A percentile compares a stretch with the other conserved stretches of the same genome.
phyloP scores from a whole-genome alignment of 331 rosid genomes.

The Erythrophleum ivorense region DNA sequence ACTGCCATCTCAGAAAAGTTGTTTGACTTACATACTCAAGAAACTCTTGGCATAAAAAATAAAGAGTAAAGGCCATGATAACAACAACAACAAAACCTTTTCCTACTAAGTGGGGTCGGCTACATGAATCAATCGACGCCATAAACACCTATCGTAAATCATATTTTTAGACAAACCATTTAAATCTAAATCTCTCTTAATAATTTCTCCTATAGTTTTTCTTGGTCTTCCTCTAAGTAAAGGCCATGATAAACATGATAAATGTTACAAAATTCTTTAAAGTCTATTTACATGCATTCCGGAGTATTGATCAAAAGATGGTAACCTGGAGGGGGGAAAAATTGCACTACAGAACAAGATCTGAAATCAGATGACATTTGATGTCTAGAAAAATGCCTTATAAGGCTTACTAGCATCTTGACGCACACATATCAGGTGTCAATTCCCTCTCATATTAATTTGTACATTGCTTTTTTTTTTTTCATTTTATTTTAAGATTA shows the following conservation, averaged over 20 bases:
- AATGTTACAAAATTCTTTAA: not conserved
- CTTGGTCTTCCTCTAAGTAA: no score
- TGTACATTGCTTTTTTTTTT: not conserved
- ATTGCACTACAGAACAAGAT: not conserved
- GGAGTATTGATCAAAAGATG: not conserved
- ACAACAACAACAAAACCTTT: no score
- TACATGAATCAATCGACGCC: no score
- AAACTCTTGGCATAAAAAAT: not conserved
- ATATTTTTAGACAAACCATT: no score
- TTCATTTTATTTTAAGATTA: not conserved
- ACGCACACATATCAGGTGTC: not conserved
- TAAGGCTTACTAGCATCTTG: not conserved
- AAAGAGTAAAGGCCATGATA: not conserved
- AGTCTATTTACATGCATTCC: not conserved
- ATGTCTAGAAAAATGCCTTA: conserved; percentile 1
- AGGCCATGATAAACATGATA: not conserved
- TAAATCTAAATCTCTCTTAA: no score
- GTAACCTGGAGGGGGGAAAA: not conserved
- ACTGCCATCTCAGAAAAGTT: not conserved
- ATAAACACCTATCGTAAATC: no score
- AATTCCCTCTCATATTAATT: not conserved
- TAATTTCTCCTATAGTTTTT: no score
- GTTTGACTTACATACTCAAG: no score
- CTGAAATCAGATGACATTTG: not conserved
- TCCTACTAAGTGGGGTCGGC: no score